phyloP scores from a whole-genome alignment of 495 filamentous ascomycete genomes.

The Clohesyomyces aquaticus region DNA sequence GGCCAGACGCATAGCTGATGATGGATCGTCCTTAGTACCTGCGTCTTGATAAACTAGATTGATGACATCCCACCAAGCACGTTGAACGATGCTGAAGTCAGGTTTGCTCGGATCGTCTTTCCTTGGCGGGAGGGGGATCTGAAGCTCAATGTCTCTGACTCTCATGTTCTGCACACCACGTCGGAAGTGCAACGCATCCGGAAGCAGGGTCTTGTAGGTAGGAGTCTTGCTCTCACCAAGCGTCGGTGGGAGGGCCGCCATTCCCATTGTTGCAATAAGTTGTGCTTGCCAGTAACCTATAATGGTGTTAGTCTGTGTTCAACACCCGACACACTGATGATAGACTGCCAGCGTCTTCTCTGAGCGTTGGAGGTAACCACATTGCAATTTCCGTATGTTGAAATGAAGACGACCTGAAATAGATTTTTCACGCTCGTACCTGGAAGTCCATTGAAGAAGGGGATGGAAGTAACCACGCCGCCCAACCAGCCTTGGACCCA shows the following conservation, averaged over 20 bases:
- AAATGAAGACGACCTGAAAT: no score
- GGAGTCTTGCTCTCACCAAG: constrained; percentile 41
- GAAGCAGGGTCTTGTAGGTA: constrained; percentile 51
- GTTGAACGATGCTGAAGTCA: constrained; percentile 51
- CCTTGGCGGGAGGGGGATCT: constrained; percentile 53
- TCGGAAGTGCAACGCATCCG: constrained; percentile 58
- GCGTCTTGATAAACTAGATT: constrained; percentile 50
- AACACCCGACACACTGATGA: no score
- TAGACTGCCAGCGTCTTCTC: no score
- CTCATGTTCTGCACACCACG: constrained; percentile 59
- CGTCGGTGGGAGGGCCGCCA: constrained; percentile 51
- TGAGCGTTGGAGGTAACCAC: no score
- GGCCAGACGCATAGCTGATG: constrained; percentile 55
- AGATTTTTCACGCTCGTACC: no score
- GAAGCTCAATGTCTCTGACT: constrained; percentile 56
- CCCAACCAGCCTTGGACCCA: constrained; percentile 55
- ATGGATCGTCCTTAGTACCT: constrained; percentile 30
- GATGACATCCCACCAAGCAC: constrained; percentile 60
- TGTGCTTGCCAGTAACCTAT: constrained; percentile 54
- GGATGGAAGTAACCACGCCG: constrained; percentile 46
- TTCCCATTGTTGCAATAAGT: constrained; percentile 49
- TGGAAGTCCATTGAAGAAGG: constrained; percentile 52
- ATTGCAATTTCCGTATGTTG: no score
- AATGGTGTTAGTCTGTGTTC: no score
- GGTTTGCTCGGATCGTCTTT: constrained; percentile 46